Evolutionary conservation across 2,329 filamentous ascomycete genomes (phyloP).

Genomic region (Ascosphaera aggregata): DNA sequence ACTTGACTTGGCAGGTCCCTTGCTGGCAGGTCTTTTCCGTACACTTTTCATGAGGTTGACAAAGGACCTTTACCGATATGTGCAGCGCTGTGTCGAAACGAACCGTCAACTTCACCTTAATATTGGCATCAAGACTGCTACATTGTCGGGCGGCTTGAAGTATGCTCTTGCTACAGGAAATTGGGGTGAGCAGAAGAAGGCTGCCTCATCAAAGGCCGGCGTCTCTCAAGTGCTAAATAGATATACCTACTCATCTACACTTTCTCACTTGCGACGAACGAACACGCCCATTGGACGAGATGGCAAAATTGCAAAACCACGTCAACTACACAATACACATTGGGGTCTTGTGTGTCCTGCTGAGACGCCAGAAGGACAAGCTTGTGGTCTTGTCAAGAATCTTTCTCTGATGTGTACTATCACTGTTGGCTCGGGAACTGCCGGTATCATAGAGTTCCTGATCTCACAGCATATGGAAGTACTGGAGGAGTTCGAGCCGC

Average conservation of each 20-base stretch:
- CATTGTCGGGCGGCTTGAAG: slow-evolving; percentile 80
- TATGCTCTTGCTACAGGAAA: slow-evolving; percentile 96
- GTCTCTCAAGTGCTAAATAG: slow-evolving; percentile 95
- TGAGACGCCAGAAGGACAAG: slow-evolving; percentile 93
- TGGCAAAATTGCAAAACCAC: slow-evolving; percentile 92
- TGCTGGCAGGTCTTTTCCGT: slow-evolving; percentile 91
- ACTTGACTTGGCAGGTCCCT: slow-evolving; percentile 76
- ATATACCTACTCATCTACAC: slow-evolving; percentile 88
- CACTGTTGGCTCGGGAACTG: slow-evolving; percentile 76
- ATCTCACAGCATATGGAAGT: slow-evolving; percentile 89
- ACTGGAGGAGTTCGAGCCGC: slow-evolving; percentile 78
- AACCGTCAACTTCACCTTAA: slow-evolving; percentile 77
- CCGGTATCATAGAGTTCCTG: slow-evolving; percentile 89
- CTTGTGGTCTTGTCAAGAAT: slow-evolving; percentile 96
- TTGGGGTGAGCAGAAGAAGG: slow-evolving; percentile 99
- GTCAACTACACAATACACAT: slow-evolving; percentile 94
- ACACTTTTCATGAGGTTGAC: slow-evolving; percentile 78
- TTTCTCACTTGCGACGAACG: slow-evolving; percentile 90
- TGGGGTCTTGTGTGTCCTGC: slow-evolving; percentile 96
- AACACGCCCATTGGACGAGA: slow-evolving; percentile 96
- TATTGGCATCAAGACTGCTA: slow-evolving; percentile 73
- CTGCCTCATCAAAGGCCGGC: slow-evolving; percentile 79
- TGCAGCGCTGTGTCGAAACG: slow-evolving; percentile 78
- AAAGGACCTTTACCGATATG: slow-evolving; percentile 70
- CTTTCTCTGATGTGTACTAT: slow-evolving; percentile 96